A percentile compares a stretch with the other conserved stretches of the same genome.
phyloP scores from a whole-genome alignment of 805 yeast genomes.

The Candida tibetensis region DNA sequence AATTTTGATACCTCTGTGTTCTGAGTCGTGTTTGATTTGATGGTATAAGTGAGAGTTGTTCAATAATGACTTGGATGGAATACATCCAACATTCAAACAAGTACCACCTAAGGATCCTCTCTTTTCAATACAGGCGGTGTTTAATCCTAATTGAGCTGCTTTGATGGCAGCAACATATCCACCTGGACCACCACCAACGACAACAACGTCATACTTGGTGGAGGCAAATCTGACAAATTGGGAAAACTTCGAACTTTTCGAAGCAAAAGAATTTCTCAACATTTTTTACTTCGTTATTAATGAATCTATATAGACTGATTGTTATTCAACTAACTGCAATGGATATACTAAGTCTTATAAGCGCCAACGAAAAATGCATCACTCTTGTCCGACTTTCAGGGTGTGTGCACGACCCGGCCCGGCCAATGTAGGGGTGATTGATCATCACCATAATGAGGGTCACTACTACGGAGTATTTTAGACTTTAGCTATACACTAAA shows the following conservation, averaged over 20 bases:
- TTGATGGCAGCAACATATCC: slow-evolving; percentile 99
- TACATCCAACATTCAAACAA: slow-evolving; percentile 98
- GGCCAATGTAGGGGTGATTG: neutral
- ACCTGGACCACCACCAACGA: slow-evolving; percentile 99
- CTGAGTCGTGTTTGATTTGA: slow-evolving; percentile 80
- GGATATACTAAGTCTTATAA: neutral
- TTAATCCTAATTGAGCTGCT: slow-evolving; percentile 93
- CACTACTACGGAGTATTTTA: neutral
- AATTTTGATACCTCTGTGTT: slow-evolving; percentile 86
- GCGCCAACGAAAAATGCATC: slow-evolving; percentile 7
- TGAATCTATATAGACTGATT: neutral
- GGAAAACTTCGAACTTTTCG: slow-evolving; percentile 11
- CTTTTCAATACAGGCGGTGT: slow-evolving; percentile 96
- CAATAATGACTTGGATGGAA: slow-evolving; percentile 92
- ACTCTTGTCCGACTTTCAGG: slow-evolving; percentile 5
- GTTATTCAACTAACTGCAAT: neutral
- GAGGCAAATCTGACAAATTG: slow-evolving; percentile 42
- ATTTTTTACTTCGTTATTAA: slow-evolving; percentile 2
- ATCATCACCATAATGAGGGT: neutral
- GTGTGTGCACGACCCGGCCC: slow-evolving; percentile 3
- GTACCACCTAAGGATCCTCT: slow-evolving; percentile 98
- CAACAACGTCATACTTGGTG: slow-evolving; percentile 76
- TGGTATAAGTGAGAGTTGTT: slow-evolving; percentile 95
- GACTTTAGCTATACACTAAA: neutral
- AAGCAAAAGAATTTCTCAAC: slow-evolving; percentile 15